Base-by-base conservation (phyloP, 192 early-diverging fungal genomes). In the Coemansia asiatica region DNA sequence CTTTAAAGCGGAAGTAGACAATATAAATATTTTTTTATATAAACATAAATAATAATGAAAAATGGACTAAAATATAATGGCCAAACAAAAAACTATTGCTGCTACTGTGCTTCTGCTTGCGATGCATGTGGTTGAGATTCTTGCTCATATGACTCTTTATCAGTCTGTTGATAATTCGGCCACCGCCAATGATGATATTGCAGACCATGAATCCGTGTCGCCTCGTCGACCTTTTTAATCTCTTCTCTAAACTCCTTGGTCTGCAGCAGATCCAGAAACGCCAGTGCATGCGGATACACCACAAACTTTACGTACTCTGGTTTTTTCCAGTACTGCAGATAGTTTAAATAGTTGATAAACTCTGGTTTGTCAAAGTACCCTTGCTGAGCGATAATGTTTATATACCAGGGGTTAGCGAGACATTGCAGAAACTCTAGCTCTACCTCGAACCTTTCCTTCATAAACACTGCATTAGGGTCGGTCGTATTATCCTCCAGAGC, bases 341-440 rank as follows among this genome's bases (percentile, higher is more conserved):
- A 98, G 40, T 91, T 85, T 21, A 98, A 71, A 65, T 96, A 98
- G 68, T 91, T 91, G 29, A 96, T 71, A 74, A 96, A 98, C 21
- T 87, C 85, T 38, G 87, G 88, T 70, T 95, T 85, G 35, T 89
- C 84, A 67, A 98, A 91, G 69, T 90, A 94, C 40, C 87, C 85
- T 69, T 91, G 89, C 68, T 98, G 96, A 4, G 92, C 96, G 13
- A 98, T 86, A 75, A 88, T 85, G 69, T 95, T 91, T 36, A 98
- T 84, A 66, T 98, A 98, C 87, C 88, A 89, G 19, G 96, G 96
- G 75, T 96, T 98, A 35, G 94, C 86, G 15, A 98, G 82, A 66
- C 91, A 94, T 76, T 96, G 94, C 15, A 98, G 84, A 85, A 98
- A 98, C 80, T 98, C 96, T 35, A 97, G 86, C 77, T 97, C 95